Base-by-base conservation (phyloP, 768 basidiomycete species). In the Boletus barrowsii region DNA sequence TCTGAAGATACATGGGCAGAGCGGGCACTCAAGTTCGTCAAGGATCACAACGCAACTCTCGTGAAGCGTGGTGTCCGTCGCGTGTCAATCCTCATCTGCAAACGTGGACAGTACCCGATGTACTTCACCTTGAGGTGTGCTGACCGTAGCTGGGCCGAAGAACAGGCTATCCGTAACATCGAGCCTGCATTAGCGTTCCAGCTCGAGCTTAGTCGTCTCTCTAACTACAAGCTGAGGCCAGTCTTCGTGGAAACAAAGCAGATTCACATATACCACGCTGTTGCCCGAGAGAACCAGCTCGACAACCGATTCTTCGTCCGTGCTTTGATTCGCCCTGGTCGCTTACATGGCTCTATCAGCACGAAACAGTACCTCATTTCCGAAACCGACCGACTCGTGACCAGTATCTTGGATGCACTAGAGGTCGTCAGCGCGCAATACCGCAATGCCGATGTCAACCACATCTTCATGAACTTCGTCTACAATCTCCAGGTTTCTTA, bases 381-480 rank as follows among this genome's bases (percentile, higher is more conserved):
- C 2, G 97, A 99, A 76, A 95, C 95, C 13, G 97, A 99, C 66
- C 90, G 97, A 43, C 84, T 98, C 13, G 90, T 98, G 57, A 96
- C 92, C 40, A 88, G 83, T 64, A 86, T 98, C 62, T 79, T 99
- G 57, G 97, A 99, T 71, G 90, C 95, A 3, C 81, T 98, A 30
- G 96, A 98, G 70, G 88, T 98, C 51, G 93, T 96, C 67, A 87
- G 83, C 62, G 91, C 90, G 9, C 83, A 93, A 64, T 80, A 95
- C 64, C 85, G 95, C 56, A 92, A 88, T 61, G 90, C 96, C 4
- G 96, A 98, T 68, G 94, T 93, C 76, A 98, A 98, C 72, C 95
- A 98, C 70, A 97, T 98, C 70, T 95, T 93, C 77, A 87, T 98
- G 85, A 98, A 98, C 78, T 99, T 98, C 71, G 86, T 98, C 64